Evolutionary conservation across 768 basidiomycete species (phyloP).

Genomic region (Suillus paluster): DNA sequence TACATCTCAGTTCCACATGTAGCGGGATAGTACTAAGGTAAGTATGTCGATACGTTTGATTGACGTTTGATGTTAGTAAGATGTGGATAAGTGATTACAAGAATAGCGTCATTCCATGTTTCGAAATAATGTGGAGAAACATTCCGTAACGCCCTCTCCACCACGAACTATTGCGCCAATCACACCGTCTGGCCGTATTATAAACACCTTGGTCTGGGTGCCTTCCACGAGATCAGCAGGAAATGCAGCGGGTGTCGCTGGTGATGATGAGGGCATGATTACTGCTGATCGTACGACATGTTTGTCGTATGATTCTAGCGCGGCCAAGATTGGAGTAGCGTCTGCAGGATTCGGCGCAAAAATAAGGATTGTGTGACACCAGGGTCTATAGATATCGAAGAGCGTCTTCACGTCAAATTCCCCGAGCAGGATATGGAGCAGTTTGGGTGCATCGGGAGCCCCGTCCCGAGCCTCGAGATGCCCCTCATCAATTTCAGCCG

Average conservation of each 20-base stretch:
- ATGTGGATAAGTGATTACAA: too few relatives aligned
- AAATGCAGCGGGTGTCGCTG: not conserved
- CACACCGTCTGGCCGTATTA: slow-evolving; percentile 46
- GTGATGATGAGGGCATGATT: slow-evolving; percentile 1
- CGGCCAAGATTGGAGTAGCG: not conserved
- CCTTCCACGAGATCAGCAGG: slow-evolving; percentile 32
- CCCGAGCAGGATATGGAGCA: not conserved
- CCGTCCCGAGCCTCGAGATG: slow-evolving; percentile 8
- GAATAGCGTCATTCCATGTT: too few relatives aligned
- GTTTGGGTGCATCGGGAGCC: slow-evolving; percentile 12
- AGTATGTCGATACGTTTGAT: too few relatives aligned
- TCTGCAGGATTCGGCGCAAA: slow-evolving; percentile 20
- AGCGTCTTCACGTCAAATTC: slow-evolving; percentile 17
- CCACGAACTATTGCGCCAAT: slow-evolving; percentile 41
- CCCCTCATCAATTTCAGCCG: too few relatives aligned
- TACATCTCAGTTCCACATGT: too few relatives aligned
- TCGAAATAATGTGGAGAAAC: slow-evolving; percentile 6
- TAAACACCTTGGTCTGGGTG: slow-evolving; percentile 33
- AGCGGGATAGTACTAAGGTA: too few relatives aligned
- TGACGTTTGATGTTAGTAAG: too few relatives aligned
- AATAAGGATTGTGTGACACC: slow-evolving; percentile 34
- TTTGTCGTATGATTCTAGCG: not conserved
- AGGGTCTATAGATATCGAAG: slow-evolving; percentile 30
- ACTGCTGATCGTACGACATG: not conserved
- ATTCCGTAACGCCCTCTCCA: slow-evolving; percentile 12